Conservation (phyloP, 129 eudicot species). For the Chrysanthemum lavandulifolium region DNA sequence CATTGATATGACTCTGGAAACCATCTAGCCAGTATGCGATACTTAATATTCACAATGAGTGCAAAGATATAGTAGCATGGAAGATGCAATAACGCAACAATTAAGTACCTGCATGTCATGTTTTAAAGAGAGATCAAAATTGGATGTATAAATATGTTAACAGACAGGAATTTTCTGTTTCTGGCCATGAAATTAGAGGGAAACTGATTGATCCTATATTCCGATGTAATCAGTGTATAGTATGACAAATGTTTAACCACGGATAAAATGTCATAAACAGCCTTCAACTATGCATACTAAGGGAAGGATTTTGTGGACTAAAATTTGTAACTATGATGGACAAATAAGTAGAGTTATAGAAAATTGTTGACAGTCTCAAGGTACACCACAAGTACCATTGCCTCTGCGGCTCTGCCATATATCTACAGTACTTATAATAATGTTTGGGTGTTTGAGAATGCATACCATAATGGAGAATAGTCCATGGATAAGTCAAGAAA, state of each 20-base stretch:
- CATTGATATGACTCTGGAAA: slow-evolving; percentile 55
- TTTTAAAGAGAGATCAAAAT: neutral
- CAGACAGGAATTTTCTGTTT: neutral
- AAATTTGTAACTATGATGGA: neutral
- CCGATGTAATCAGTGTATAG: neutral
- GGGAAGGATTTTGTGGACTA: neutral
- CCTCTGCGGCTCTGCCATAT: neutral
- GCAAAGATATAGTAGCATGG: slow-evolving; percentile 70
- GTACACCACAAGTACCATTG: neutral
- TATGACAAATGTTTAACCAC: neutral
- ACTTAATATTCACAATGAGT: slow-evolving; percentile 42
- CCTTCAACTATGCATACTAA: too few species aligned
- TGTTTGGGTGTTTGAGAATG: slow-evolving; percentile 18
- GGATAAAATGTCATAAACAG: neutral
- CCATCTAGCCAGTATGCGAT: slow-evolving; percentile 52
- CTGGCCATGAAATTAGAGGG: neutral
- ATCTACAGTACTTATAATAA: too few species aligned
- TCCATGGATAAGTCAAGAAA: slow-evolving; percentile 66
- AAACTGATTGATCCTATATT: too few species aligned
- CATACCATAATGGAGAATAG: slow-evolving; percentile 76
- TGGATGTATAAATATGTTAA: neutral
- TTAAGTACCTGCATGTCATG: slow-evolving; percentile 29
- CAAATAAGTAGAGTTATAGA: neutral
- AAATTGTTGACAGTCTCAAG: neutral
- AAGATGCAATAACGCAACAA: slow-evolving; percentile 65